A percentile compares a stretch with the other conserved stretches of the same genome.
These are phyloP conservation scores for Candida oleophila DNA, from an alignment of 805 yeast genomes.

Conservation along the genomic window DNA sequence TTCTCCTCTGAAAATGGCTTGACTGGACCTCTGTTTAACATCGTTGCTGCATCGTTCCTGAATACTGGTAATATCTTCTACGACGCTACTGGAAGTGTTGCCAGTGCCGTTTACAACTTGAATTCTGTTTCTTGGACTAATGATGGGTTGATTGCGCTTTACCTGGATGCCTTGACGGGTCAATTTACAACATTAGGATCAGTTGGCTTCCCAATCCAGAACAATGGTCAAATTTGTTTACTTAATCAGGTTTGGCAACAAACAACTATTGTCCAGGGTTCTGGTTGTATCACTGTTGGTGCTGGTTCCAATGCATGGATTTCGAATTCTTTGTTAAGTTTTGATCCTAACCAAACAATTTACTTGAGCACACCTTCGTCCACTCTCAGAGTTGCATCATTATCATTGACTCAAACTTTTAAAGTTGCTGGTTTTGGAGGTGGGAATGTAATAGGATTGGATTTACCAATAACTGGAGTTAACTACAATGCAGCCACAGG, in stretches of 20 bases:
- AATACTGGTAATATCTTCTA: slow-evolving; percentile 17
- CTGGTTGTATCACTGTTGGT: slow-evolving; percentile 27
- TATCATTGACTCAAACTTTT: slow-evolving; percentile 15
- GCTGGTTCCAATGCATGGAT: slow-evolving; percentile 10
- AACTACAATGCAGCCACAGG: slow-evolving; percentile 6
- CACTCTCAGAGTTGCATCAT: slow-evolving; percentile 11
- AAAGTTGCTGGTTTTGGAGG: slow-evolving; percentile 25
- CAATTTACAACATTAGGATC: slow-evolving; percentile 12
- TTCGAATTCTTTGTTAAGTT: slow-evolving; percentile 12
- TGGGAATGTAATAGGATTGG: slow-evolving; percentile 4
- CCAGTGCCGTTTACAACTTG: neutral
- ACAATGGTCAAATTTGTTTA: slow-evolving; percentile 27
- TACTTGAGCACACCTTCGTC: slow-evolving; percentile 9
- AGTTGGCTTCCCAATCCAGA: slow-evolving; percentile 11
- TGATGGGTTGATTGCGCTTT: slow-evolving; percentile 13
- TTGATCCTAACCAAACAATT: slow-evolving; percentile 12
- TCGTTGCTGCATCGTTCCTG: slow-evolving; percentile 10
- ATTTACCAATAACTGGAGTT: slow-evolving; percentile 1
- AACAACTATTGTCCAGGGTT: slow-evolving; percentile 20
- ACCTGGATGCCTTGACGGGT: slow-evolving; percentile 7
- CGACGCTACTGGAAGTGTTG: slow-evolving; percentile 10
- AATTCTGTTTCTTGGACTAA: slow-evolving; percentile 13
- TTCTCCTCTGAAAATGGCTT: slow-evolving; percentile 14
- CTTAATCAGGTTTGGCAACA: slow-evolving; percentile 21
- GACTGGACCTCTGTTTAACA: slow-evolving; percentile 12